Percentiles rank a stretch among this genome's conserved stretches.
Conservation (phyloP, 192 early-diverging fungal species). For the Phlyctochytrium planicorne region DNA sequence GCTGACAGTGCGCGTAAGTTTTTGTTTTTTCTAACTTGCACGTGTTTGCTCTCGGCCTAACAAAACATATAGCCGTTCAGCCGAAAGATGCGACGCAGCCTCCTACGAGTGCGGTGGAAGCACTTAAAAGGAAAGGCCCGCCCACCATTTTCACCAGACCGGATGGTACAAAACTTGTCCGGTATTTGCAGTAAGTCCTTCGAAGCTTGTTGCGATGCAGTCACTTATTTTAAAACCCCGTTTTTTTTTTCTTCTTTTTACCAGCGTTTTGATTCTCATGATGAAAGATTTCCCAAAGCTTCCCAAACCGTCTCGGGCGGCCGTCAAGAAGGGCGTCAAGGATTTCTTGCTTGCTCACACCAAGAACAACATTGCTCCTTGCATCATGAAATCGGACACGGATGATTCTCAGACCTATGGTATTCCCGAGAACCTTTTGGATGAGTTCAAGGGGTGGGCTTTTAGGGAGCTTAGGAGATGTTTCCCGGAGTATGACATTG, state of each 20-base stretch:
- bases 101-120: not conserved
- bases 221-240: not conserved
- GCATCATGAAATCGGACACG: conserved; percentile 14
- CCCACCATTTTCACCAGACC: not conserved
- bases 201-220: not conserved
- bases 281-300: conserved; percentile 23
- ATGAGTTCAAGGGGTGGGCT: conserved; percentile 16
- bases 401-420: conserved; percentile 18
- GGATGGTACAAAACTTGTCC: not conserved
- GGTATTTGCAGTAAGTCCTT: not conserved
- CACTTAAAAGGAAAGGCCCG: not conserved
- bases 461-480: conserved; percentile 22
- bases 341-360: conserved; percentile 8
- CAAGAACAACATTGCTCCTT: conserved; percentile 12
- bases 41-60: no score
- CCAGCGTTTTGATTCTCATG: conserved; percentile 25
- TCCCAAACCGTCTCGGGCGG: conserved; percentile 14
- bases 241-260: not conserved
- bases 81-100: not conserved
- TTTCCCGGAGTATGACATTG: conserved; percentile 18
- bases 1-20: not conserved
- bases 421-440: conserved; percentile 19
- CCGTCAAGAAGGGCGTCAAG: conserved; percentile 27
- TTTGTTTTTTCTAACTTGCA: no score
- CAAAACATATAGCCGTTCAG: no score